Evolutionary conservation across 2,329 filamentous ascomycete genomes (phyloP).

Genomic region (Aureobasidium melanogenum): DNA sequence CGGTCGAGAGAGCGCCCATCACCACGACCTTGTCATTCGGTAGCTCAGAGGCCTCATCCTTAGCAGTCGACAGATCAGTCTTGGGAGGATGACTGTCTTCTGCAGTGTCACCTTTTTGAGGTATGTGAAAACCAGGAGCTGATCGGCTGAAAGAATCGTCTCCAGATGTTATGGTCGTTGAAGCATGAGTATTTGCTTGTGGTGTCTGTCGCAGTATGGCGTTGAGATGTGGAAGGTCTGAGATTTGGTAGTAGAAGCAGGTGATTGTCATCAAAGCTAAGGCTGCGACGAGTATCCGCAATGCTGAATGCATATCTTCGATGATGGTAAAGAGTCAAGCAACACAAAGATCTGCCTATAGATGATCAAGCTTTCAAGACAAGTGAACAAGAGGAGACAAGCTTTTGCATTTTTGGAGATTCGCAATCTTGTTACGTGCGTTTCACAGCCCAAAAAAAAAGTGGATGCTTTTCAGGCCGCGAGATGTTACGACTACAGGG

Average conservation of each 20-base stretch:
- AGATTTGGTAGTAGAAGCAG: not conserved
- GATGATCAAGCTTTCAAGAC: not conserved
- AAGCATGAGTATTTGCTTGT: not conserved
- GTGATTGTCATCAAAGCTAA: not conserved
- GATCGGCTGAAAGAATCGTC: not conserved
- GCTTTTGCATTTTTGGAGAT: not conserved
- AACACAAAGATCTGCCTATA: not conserved
- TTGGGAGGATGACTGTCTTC: not conserved
- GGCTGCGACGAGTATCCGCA: not conserved
- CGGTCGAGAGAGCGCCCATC: slow-evolving; percentile 35
- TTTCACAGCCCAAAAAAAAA: not conserved
- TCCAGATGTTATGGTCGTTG: not conserved
- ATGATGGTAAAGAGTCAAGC: not conserved
- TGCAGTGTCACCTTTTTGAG: not conserved
- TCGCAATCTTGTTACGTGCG: not conserved
- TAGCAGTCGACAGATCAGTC: not conserved
- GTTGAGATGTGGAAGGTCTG: not conserved
- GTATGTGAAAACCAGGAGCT: not conserved
- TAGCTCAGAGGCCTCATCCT: not conserved
- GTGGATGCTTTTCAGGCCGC: not conserved
- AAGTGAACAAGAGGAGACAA: not conserved
- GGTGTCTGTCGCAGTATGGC: not conserved
- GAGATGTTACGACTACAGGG: not conserved
- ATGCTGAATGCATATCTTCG: not conserved
- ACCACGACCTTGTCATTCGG: slow-evolving; percentile 18